Percentiles rank a stretch among this genome's conserved stretches.
Conservation (phyloP, 305 asterid species). For the Lippia alba region DNA sequence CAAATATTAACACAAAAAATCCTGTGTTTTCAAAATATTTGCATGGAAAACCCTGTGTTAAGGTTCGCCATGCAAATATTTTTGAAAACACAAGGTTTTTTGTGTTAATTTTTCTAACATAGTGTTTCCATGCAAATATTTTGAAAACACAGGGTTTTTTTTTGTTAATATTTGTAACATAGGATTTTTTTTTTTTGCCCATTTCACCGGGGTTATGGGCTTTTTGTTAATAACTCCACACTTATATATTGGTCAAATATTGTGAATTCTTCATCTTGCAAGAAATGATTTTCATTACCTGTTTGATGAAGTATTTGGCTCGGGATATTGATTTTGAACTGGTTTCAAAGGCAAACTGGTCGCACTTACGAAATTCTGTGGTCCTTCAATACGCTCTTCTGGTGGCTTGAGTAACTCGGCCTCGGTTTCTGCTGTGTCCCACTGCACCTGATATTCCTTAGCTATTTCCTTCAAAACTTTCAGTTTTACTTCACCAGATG, state of each 20-base stretch:
- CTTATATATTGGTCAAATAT: neutral
- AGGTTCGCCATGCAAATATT: no score
- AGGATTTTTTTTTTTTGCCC: neutral
- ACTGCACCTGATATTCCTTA: conserved; percentile 85
- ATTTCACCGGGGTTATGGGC: neutral
- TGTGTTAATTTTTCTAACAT: no score
- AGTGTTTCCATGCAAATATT: no score
- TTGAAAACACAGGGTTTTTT: no score
- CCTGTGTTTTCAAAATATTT: no score
- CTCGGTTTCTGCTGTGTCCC: conserved; percentile 86
- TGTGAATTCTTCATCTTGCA: neutral
- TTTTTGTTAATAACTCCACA: neutral
- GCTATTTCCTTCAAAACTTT: conserved; percentile 91
- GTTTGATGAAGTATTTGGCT: conserved; percentile 48
- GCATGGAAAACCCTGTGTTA: no score
- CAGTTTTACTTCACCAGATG: conserved; percentile 80
- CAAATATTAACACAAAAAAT: no score
- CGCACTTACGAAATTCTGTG: conserved; percentile 69
- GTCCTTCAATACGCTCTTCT: conserved; percentile 88
- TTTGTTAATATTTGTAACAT: no score
- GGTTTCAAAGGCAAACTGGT: conserved; percentile 71
- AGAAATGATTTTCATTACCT: conserved; percentile 41
- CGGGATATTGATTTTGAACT: conserved; percentile 47
- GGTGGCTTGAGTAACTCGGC: conserved; percentile 83
- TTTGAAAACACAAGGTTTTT: no score